These are phyloP conservation scores for Wallacemonas sp. DNA, from an alignment of 208 protist genomes.

Conservation along the genomic window DNA sequence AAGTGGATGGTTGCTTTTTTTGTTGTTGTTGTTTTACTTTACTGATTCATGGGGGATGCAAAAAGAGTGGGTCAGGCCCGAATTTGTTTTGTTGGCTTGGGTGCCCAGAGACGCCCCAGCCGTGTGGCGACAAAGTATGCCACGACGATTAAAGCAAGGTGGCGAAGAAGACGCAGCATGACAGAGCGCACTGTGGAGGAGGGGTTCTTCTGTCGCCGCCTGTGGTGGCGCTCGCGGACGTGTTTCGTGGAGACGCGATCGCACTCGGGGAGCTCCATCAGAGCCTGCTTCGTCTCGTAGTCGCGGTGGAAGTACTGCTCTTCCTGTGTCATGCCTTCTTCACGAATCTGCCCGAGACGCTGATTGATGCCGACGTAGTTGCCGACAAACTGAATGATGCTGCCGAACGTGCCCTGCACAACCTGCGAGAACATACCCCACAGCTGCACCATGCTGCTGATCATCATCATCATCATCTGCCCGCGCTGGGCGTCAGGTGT, in stretches of 20 bases:
- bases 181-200: constrained; percentile 34
- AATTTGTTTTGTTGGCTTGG: constrained; percentile 1
- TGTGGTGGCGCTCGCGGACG: constrained; percentile 20
- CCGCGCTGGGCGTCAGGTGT: constrained; percentile 78
- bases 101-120: constrained; percentile 9
- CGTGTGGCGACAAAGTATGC: constrained; percentile 43
- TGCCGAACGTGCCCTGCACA: constrained; percentile 82
- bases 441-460: constrained; percentile 80
- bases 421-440: constrained; percentile 88
- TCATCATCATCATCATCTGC: constrained; percentile 91
- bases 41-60: no score
- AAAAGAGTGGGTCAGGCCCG: not conserved
- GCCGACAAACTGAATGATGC: constrained; percentile 76
- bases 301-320: constrained; percentile 40
- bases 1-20: no score
- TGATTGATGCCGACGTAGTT: constrained; percentile 85
- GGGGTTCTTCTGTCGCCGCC: constrained; percentile 23
- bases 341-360: constrained; percentile 42
- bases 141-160: constrained; percentile 33
- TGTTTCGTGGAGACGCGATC: constrained; percentile 1
- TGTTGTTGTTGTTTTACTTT: no score
- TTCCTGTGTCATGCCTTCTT: constrained; percentile 54
- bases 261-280: constrained; percentile 34
- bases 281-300: constrained; percentile 34
- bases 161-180: constrained; percentile 32